Evolutionary conservation across 768 basidiomycete species (phyloP), one percentile per base, ranked within the genome.

Genomic region (Leccinum disarticulatum): DNA sequence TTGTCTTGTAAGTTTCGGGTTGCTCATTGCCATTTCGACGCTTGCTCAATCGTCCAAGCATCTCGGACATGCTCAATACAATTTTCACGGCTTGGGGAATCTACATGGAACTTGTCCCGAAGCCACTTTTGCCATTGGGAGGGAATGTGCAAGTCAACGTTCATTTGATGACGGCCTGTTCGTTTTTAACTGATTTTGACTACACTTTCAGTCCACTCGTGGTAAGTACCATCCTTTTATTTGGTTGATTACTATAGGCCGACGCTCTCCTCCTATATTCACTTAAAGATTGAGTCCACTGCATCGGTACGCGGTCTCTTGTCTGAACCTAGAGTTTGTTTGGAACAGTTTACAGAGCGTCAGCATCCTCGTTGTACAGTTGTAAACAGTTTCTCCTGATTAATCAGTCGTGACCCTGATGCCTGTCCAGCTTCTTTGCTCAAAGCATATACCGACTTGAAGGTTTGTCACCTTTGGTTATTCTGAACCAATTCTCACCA

Each of bases 51-150:
- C 50, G 13, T 51, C n/a, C n/a, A 41, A 64, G 63, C 22, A 7
- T 61, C n/a, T 52, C 59, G 17, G 64, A 65, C 30, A 56, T 65
- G 64, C 7, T 61, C 46, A 65, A 58, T 28, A 49, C 56, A 6
- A 30, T 61, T 27, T 56, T 65, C 11, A n/a, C 15, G 14, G 41
- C 50, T 22, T 64, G 63, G 63, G 64, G 31, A 14, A 52, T 64
- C 7, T 61, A 62, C 11, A 8, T 54, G 49, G 47, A 53, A 22
- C 52, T 66, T 15, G 31, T 66, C 14, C 51, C 55, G 28, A 56
- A 25, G 3, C 60, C 56, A 22, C 31, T 56, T 11, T 31, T 51
- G 28, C 56, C 59, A 9, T 28, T 57, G 14, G 36, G 43, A 38
- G 54, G 63, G 25, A 61, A 65, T 9, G 11, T 64, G 63, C 25